phyloP scores from a whole-genome alignment of 371 early-diverging fungal species.

The Rhizopus stolonifer region DNA sequence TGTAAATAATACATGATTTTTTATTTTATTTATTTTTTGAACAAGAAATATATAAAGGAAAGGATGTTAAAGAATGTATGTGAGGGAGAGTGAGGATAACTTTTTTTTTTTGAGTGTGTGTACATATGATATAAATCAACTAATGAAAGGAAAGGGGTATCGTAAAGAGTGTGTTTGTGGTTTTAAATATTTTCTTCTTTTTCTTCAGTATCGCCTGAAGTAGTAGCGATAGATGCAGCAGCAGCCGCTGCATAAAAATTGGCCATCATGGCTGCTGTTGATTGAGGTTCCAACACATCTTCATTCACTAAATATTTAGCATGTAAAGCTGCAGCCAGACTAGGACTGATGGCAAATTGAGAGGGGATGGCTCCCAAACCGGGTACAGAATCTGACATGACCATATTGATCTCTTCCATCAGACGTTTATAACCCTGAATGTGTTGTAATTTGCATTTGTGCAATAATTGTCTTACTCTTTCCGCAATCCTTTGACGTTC shows the following conservation, averaged over 20 bases:
- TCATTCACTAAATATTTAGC: slow-evolving; percentile 28
- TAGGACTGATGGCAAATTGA: slow-evolving; percentile 34
- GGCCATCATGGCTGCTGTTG: slow-evolving; percentile 14
- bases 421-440: slow-evolving; percentile 80
- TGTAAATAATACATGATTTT: no score
- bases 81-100: no score
- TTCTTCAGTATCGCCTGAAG: no score
- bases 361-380: slow-evolving; percentile 24
- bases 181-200: not conserved
- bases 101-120: no score
- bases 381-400: slow-evolving; percentile 46
- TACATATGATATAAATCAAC: no score
- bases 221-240: slow-evolving; percentile 1
- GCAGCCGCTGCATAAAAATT: slow-evolving; percentile 19
- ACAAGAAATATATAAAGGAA: no score
- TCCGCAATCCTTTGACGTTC: slow-evolving; percentile 84
- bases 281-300: not conserved
- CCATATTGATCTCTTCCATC: slow-evolving; percentile 71
- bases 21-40: no score
- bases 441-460: slow-evolving; percentile 65
- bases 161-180: no score
- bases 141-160: slow-evolving; percentile 1
- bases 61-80: no score
- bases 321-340: slow-evolving; percentile 40
- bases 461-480: slow-evolving; percentile 60